Conservation (phyloP, 139 green algal species). For the Tetradesmus lagerheimii region DNA sequence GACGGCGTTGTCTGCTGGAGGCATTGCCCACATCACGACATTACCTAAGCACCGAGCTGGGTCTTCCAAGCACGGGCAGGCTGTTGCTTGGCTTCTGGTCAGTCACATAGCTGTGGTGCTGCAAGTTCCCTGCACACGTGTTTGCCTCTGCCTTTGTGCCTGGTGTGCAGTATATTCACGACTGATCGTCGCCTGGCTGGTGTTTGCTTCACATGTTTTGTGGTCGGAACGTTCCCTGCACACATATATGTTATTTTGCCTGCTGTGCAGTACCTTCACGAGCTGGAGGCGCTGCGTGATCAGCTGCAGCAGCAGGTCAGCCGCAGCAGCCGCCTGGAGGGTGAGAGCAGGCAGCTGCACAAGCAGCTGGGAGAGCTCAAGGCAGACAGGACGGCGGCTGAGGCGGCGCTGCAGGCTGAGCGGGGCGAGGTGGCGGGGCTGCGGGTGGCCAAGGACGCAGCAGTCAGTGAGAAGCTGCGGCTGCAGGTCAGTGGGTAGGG, state of each 20-base stretch:
- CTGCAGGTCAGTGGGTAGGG: not conserved
- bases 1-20: too few relatives aligned
- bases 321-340: constrained; percentile 14
- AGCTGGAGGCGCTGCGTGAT: constrained; percentile 24
- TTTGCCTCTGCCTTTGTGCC: too few relatives aligned
- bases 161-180: too few relatives aligned
- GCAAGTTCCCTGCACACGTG: too few relatives aligned
- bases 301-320: constrained; percentile 24
- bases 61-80: too few relatives aligned
- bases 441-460: not conserved
- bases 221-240: too few relatives aligned
- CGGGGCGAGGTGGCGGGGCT: not conserved
- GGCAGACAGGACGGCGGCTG: not conserved
- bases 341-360: not conserved
- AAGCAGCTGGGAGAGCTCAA: not conserved
- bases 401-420: not conserved
- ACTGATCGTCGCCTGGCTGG: too few relatives aligned
- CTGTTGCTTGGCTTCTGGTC: too few relatives aligned
- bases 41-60: too few relatives aligned
- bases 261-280: constrained; percentile 24
- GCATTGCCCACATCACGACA: too few relatives aligned
- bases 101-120: too few relatives aligned
- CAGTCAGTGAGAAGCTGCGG: not conserved
- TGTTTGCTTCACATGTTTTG: too few relatives aligned
- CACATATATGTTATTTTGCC: not conserved